Evolutionary conservation across 257 asterid species (phyloP).

Genomic region (Ballota nigra): DNA sequence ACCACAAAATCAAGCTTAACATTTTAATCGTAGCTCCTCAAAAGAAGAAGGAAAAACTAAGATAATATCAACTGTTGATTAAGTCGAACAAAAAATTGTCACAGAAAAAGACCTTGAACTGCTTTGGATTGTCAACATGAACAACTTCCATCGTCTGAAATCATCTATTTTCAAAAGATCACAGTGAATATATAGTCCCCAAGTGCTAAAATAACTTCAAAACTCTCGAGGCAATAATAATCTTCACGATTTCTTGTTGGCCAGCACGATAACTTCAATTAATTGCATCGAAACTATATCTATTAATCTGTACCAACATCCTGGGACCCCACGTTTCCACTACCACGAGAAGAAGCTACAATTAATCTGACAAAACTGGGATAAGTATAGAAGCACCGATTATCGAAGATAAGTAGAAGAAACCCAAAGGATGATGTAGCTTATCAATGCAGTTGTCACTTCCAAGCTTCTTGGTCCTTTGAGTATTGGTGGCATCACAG

Average conservation of each 20-base stretch:
- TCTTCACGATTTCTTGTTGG: slow-evolving; percentile 3
- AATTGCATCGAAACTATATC: slow-evolving; percentile 12
- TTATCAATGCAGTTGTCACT: slow-evolving; percentile 87
- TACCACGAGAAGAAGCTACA: slow-evolving; percentile 18
- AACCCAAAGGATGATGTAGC: slow-evolving; percentile 85
- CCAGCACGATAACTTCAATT: background rate
- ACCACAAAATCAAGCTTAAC: background rate
- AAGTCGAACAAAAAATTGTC: too few species aligned
- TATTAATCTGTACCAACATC: slow-evolving; percentile 12
- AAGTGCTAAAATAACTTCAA: background rate
- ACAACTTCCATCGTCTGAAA: too few species aligned
- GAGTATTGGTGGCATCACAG: slow-evolving; percentile 89
- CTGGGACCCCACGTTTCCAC: slow-evolving; percentile 15
- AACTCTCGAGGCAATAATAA: background rate
- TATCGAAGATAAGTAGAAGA: slow-evolving; percentile 86
- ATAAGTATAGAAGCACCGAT: slow-evolving; percentile 20
- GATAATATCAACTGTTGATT: too few species aligned
- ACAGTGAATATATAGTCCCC: background rate
- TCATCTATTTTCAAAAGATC: background rate
- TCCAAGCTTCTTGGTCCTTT: slow-evolving; percentile 90
- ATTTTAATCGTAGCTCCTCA: too few species aligned
- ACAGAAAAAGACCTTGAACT: too few species aligned
- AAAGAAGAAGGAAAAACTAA: too few species aligned
- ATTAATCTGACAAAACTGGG: slow-evolving; percentile 41
- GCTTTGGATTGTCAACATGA: too few species aligned